Evolutionary conservation across 2,329 filamentous ascomycete genomes (phyloP).

Genomic region (Leptographium wingfieldii): DNA sequence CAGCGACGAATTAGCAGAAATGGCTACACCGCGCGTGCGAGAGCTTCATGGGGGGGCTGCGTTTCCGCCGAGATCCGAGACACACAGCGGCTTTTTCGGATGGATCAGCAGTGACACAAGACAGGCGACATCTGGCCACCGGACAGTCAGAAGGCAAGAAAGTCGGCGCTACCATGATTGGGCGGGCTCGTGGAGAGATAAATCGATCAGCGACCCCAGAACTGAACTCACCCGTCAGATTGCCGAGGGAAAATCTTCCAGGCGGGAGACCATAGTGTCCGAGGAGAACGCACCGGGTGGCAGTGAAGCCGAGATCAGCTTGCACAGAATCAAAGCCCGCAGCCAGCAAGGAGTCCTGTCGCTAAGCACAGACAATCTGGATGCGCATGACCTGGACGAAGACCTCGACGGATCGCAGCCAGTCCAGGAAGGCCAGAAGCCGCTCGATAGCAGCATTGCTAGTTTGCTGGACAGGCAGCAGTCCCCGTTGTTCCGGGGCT

Average conservation of each 20-base stretch:
- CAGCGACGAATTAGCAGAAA: conserved; percentile 5
- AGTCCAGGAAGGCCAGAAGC: neutral
- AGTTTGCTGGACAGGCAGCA: conserved; percentile 7
- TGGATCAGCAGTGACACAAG: neutral
- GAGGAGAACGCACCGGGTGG: conserved; percentile 17
- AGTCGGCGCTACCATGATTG: conserved; percentile 29
- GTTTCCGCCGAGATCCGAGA: neutral
- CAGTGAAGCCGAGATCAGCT: conserved; percentile 28
- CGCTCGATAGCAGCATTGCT: conserved; percentile 1
- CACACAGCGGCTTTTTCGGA: too few species aligned
- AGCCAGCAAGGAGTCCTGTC: neutral
- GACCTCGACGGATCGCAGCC: neutral
- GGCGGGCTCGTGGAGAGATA: conserved; percentile 31
- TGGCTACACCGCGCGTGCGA: conserved; percentile 1
- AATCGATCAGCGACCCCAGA: conserved; percentile 25
- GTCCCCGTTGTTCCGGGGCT: conserved; percentile 16
- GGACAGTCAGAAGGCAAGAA: conserved; percentile 27
- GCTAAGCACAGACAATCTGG: conserved; percentile 11
- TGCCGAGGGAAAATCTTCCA: conserved; percentile 21
- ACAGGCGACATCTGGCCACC: conserved; percentile 16
- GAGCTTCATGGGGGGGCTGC: too few species aligned
- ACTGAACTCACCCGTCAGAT: conserved; percentile 28
- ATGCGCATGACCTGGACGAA: neutral
- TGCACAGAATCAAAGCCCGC: conserved; percentile 26
- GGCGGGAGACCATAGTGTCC: conserved; percentile 3